Base-by-base conservation (phyloP, 2,329 filamentous ascomycete genomes). In the Fusarium aywerte region DNA sequence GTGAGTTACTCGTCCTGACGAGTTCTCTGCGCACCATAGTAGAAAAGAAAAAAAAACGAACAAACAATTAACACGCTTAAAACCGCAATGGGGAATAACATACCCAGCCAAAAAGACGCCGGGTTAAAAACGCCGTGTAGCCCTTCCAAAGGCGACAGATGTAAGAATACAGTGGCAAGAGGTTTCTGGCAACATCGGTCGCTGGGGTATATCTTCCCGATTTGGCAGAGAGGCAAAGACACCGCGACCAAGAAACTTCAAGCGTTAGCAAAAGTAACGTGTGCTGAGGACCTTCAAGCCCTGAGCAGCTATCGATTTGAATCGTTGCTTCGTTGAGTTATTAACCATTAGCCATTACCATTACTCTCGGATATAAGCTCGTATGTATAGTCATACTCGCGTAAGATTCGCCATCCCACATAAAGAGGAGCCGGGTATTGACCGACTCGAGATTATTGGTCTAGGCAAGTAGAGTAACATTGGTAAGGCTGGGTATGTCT, bases 331-430 rank as follows among this genome's bases (percentile, higher is more conserved):
- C 48, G 55, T 55, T 62, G 58, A 50, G 45, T 55, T 53, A 63
- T 55, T 66, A 44, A 44, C 56, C 56, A 68, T 62, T 54, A 51
- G 43, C 61, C 61, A 68, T 68, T 55, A 58, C 55, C 61, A 62
- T 58, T 47, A 44, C 42, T 68, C 53, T 45, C 35, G 16, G 15
- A 33, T 50, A 51, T 58, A 53, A 33, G 35, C 45, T 53, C 33
- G 51, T 31, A 53, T 62, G 43, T 51, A 27, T 53, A 44, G 42
- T 36, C 45, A 63, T 62, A 59, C 63, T 51, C 55, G 32, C 54
- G 23, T 32, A 62, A 51, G 39, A 58, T 43, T 45, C 29, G 38
- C 44, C 52, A 25, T 48, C 35, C 53, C 44, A 40, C 49, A 48
- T 45, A 23, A 62, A 29, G 40, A 58, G 35, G 45, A 50, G 43